Base-by-base conservation (phyloP, 331 rosid species). In the Quercus phellos region DNA sequence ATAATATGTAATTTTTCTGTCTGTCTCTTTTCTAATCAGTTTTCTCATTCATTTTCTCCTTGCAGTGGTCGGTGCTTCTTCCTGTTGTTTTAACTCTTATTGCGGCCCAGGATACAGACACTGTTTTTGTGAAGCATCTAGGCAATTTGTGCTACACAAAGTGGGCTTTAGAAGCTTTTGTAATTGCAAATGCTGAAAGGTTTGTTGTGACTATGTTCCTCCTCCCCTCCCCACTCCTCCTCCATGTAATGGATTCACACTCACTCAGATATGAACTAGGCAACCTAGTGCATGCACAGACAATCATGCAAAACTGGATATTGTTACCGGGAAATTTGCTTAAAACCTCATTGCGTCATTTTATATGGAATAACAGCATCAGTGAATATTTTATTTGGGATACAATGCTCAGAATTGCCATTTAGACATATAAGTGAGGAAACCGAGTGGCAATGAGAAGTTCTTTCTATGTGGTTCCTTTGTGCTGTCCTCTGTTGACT, bases 111-210 rank as follows among this genome's bases (percentile, higher is more conserved):
- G 90, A 55, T 4, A 85, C 71, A 73, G 90, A 86, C 63, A 85
- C 85, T 64, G 2, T 30, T 56, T 2, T 82, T 29, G 83, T 89
- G 63, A 88, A 81, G 88, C 72, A 77, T 80, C 74, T 92, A 29
- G 80, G 84, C 50, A 74, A 74, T n/a, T 34, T 90, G 26, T 89
- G 92, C 84, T 92, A 92, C 85, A 86, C 97, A 60, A 90, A 88
- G 80, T 90, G 93, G 93, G 97, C 97, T 60, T 82, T 90, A 60
- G 94, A 92, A 81, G 97, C 90, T 63, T 88, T 92, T 84, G 81
- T 89, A 78, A 85, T 90, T 78, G 93, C 94, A 77, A 92, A 92
- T 82, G 97, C 96, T 21, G 90, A 89, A 84, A 87, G 88, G 97
- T 92, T 4, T 70, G 83, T 83, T 68, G 68, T 70, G 32, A 34